phyloP scores from a whole-genome alignment of 1,139 yeast species.

The Magnusiomyces magnusii region DNA sequence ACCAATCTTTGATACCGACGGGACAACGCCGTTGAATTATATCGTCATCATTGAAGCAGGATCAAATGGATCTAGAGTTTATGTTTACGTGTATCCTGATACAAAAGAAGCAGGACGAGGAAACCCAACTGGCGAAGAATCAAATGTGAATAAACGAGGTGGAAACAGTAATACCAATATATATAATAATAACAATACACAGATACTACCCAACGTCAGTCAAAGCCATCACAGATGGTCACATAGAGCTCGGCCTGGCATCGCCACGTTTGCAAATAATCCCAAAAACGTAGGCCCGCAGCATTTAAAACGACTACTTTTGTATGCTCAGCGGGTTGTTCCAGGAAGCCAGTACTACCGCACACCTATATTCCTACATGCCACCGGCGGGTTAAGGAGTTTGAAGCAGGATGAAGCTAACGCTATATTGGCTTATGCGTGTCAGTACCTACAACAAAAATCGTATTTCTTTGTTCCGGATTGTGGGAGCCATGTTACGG shows the following conservation, averaged over 20 bases:
- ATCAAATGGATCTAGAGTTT: conserved; percentile 71
- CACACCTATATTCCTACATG: conserved; percentile 70
- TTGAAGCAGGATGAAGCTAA: conserved; percentile 41
- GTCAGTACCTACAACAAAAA: conserved; percentile 45
- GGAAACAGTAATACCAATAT: too few species aligned
- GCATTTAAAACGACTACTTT: conserved; percentile 48
- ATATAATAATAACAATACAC: too few species aligned
- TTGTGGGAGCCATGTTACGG: conserved; percentile 47
- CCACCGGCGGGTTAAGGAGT: conserved; percentile 77
- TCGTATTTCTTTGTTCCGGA: conserved; percentile 53
- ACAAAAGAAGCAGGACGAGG: conserved; percentile 5
- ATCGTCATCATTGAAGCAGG: conserved; percentile 77
- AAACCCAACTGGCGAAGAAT: conserved; percentile 13
- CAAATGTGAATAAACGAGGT: conserved; percentile 11
- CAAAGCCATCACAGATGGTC: too few species aligned
- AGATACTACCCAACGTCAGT: too few species aligned
- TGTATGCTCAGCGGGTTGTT: conserved; percentile 48
- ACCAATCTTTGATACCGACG: background rate
- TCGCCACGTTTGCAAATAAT: conserved; percentile 44
- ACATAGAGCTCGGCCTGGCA: too few species aligned
- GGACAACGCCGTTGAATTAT: conserved; percentile 46
- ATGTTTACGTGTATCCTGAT: conserved; percentile 61
- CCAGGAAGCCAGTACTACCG: conserved; percentile 61
- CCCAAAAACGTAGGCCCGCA: conserved; percentile 51
- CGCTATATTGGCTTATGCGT: conserved; percentile 44